Conservation (phyloP, 768 basidiomycete species). For the Calvatia gigantea region DNA sequence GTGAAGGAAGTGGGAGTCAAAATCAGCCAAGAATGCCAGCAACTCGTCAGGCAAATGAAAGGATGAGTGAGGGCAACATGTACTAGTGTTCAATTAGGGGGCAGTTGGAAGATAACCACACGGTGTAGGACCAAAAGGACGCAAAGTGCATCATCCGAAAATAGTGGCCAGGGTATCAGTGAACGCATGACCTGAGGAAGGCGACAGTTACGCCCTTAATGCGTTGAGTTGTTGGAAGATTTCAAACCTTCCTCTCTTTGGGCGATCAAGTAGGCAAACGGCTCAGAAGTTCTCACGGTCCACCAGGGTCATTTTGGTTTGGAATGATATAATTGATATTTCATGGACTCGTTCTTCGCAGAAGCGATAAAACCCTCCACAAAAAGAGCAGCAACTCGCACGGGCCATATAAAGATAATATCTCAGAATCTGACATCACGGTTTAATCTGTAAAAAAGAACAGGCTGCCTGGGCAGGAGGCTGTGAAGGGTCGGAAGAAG, state of each 20-base stretch:
- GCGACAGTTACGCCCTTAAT: too few relatives aligned
- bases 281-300: too few relatives aligned
- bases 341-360: constrained; percentile 73
- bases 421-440: constrained; percentile 45
- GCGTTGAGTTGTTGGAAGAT: too few relatives aligned
- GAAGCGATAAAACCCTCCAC: constrained; percentile 49
- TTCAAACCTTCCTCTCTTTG: too few relatives aligned
- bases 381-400: constrained; percentile 26
- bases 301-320: too few relatives aligned
- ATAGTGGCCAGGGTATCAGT: neutral
- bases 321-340: too few relatives aligned
- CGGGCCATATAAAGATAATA: constrained; percentile 23
- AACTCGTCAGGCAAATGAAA: neutral
- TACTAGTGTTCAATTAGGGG: neutral
- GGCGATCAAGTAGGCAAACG: too few relatives aligned
- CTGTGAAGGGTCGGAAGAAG: constrained; percentile 71
- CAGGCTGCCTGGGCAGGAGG: constrained; percentile 67
- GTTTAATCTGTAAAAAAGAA: constrained; percentile 50
- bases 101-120: neutral
- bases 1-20: neutral
- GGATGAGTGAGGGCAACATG: neutral
- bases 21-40: neutral
- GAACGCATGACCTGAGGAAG: neutral
- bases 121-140: neutral
- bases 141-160: neutral